phyloP scores from a whole-genome alignment of 352 stramenopile species.

The Globisporangium sylvaticum region DNA sequence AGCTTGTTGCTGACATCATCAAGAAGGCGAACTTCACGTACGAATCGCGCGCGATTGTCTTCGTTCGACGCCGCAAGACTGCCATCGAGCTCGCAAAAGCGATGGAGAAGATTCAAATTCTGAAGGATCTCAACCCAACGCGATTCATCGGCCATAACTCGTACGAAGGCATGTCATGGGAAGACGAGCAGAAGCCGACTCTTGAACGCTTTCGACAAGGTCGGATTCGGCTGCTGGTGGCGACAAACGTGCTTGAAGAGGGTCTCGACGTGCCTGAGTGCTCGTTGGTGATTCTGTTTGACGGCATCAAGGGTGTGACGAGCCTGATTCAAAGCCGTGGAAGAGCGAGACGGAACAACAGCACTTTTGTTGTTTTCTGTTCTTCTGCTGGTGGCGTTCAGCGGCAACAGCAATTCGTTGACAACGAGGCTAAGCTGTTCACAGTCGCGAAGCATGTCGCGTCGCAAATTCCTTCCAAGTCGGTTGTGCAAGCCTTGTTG shows the following conservation, averaged over 20 bases:
- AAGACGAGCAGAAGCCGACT: conserved; percentile 72
- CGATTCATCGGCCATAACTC: conserved; percentile 78
- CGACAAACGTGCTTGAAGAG: conserved; percentile 80
- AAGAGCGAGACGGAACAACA: conserved; percentile 48
- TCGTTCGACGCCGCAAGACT: conserved; percentile 66
- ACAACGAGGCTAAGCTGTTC: conserved; percentile 51
- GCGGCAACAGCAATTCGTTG: conserved; percentile 42
- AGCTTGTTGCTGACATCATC: conserved; percentile 46
- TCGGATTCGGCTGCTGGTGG: conserved; percentile 63
- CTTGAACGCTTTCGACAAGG: conserved; percentile 65
- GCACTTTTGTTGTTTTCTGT: conserved; percentile 72
- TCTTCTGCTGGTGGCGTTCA: conserved; percentile 33
- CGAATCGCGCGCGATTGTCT: conserved; percentile 72
- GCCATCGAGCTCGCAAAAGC: conserved; percentile 60
- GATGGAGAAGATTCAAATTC: conserved; percentile 51
- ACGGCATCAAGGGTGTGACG: conserved; percentile 62
- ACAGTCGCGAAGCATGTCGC: conserved; percentile 34
- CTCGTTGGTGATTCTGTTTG: conserved; percentile 75
- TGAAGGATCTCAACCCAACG: conserved; percentile 62
- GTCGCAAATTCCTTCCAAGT: conserved; percentile 42
- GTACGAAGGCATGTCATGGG: conserved; percentile 79
- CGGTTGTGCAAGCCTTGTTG: conserved; percentile 35
- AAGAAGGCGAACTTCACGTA: conserved; percentile 37
- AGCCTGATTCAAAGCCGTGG: conserved; percentile 79
- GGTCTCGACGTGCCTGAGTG: conserved; percentile 74